phyloP scores from a whole-genome alignment of 805 yeast genomes.

The Cyberlindnera suaveolens region DNA sequence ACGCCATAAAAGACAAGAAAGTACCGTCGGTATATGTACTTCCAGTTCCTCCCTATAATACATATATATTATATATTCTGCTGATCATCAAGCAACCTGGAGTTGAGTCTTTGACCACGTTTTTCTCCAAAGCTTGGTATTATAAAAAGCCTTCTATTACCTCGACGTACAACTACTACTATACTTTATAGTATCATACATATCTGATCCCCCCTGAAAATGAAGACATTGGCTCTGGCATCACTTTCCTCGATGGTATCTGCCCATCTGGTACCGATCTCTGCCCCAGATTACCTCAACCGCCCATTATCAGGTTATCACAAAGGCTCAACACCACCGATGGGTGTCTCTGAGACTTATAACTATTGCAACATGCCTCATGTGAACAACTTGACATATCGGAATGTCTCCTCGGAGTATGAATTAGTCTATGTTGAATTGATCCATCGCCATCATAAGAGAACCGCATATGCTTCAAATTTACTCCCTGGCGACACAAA shows the following conservation, averaged over 20 bases:
- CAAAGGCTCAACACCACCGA: constrained; percentile 16
- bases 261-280: constrained; percentile 10
- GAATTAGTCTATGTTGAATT: constrained; percentile 32
- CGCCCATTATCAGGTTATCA: constrained; percentile 19
- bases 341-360: constrained; percentile 28
- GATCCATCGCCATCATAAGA: constrained; percentile 38
- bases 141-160: no score
- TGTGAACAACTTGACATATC: constrained; percentile 25
- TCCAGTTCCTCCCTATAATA: no score
- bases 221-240: constrained; percentile 4
- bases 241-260: not conserved
- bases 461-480: constrained; percentile 35
- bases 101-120: no score
- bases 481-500: constrained; percentile 28
- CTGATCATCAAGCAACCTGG: no score
- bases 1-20: no score
- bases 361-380: constrained; percentile 43
- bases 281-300: constrained; percentile 13
- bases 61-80: no score
- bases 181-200: no score
- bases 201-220: not conserved
- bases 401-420: constrained; percentile 24
- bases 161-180: no score
- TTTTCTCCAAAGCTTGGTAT: no score
- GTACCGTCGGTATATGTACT: no score